A percentile compares a stretch with the other conserved stretches of the same genome.
Conservation (phyloP, 257 asterid genomes). For the Parsonsia alboflavescens region DNA sequence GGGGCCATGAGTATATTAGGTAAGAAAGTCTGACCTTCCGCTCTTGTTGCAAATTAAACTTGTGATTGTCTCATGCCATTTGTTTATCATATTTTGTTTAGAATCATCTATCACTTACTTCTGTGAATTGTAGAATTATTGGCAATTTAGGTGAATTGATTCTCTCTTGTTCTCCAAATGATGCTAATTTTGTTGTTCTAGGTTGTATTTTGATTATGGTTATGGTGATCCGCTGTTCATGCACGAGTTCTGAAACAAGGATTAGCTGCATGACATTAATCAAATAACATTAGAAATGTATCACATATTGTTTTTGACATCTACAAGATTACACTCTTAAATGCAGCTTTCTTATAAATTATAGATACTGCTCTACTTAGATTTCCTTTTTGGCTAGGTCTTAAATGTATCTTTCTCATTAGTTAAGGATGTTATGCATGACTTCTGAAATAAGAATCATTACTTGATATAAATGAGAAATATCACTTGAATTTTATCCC, state of each 20-base stretch:
- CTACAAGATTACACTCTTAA: neutral
- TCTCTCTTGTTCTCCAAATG: neutral
- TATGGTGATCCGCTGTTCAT: neutral
- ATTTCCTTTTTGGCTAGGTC: neutral
- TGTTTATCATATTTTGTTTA: neutral
- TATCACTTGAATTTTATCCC: neutral
- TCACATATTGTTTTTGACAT: neutral
- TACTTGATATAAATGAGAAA: too few relatives aligned
- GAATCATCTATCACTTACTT: neutral
- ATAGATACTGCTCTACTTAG: neutral
- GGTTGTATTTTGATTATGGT: neutral
- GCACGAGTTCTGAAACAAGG: neutral
- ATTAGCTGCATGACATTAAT: neutral
- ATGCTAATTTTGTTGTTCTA: neutral
- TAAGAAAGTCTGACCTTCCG: constrained; percentile 31
- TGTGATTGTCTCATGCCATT: neutral
- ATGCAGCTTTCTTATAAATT: neutral
- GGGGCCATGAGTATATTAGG: constrained; percentile 99
- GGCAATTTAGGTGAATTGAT: neutral
- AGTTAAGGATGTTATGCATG: too few relatives aligned
- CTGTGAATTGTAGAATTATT: neutral
- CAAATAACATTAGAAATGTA: neutral
- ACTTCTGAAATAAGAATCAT: too few relatives aligned
- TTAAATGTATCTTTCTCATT: too few relatives aligned
- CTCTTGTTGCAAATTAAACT: too few relatives aligned